Conservation (phyloP, 805 yeast species). For the Saccharomycopsis vini region DNA sequence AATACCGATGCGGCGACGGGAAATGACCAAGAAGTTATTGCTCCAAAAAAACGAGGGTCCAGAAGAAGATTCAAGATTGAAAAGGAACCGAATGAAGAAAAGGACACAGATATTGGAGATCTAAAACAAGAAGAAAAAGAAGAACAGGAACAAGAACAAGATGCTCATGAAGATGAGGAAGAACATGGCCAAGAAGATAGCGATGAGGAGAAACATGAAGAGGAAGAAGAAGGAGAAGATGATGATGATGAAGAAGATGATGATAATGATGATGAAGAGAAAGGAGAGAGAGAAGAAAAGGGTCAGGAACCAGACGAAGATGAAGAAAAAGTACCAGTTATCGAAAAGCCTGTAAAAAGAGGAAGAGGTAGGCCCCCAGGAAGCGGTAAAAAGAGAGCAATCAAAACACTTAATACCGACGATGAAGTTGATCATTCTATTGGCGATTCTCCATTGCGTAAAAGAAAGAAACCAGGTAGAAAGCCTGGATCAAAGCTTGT, state of each 20-base stretch:
- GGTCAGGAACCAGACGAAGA: constrained; percentile 21
- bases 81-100: not conserved
- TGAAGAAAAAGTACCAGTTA: constrained; percentile 23
- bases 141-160: constrained; percentile 3
- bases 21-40: constrained; percentile 15
- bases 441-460: constrained; percentile 22
- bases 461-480: constrained; percentile 22
- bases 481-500: constrained; percentile 1
- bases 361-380: constrained; percentile 26
- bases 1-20: constrained; percentile 20
- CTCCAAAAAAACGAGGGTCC: constrained; percentile 16
- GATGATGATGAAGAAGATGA: constrained; percentile 20
- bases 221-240: constrained; percentile 27
- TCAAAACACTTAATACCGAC: constrained; percentile 18
- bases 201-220: constrained; percentile 26
- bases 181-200: constrained; percentile 9
- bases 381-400: constrained; percentile 22
- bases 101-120: constrained; percentile 6
- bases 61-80: not conserved
- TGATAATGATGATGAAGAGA: constrained; percentile 23
- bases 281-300: constrained; percentile 23
- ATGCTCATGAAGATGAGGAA: constrained; percentile 8
- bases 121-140: constrained; percentile 15
- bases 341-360: constrained; percentile 20
- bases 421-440: constrained; percentile 21